Conservation (phyloP, 805 yeast genomes). For the Starmera pachycereana region DNA sequence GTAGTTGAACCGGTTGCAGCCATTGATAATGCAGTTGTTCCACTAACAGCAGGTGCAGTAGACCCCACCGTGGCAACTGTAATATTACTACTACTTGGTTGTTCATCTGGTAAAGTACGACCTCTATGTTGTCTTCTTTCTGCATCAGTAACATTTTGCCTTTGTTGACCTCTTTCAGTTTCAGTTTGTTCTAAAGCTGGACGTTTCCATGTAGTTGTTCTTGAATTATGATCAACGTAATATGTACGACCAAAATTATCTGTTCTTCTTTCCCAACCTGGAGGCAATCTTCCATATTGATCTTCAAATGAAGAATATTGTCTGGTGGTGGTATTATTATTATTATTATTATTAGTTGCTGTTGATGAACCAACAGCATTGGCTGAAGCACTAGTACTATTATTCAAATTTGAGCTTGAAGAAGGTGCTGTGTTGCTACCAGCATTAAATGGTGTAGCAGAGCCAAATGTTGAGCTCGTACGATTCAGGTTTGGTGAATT, state of each 20-base stretch:
- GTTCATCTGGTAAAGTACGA: slow-evolving; percentile 74
- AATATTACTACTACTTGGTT: slow-evolving; percentile 24
- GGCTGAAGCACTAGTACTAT: slow-evolving; percentile 11
- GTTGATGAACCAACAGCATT: slow-evolving; percentile 17
- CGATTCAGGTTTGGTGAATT: slow-evolving; percentile 8
- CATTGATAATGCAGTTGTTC: slow-evolving; percentile 55
- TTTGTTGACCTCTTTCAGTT: slow-evolving; percentile 45
- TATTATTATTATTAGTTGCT: slow-evolving; percentile 5
- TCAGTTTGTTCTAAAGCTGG: slow-evolving; percentile 81
- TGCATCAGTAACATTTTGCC: slow-evolving; percentile 65
- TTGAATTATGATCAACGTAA: slow-evolving; percentile 94
- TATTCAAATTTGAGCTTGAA: slow-evolving; percentile 8
- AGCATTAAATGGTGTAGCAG: slow-evolving; percentile 1
- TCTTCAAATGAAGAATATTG: slow-evolving; percentile 93
- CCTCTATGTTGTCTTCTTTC: slow-evolving; percentile 88
- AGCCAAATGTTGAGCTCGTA: slow-evolving; percentile 8
- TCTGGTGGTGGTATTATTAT: slow-evolving; percentile 30
- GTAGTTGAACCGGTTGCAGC: slow-evolving; percentile 77
- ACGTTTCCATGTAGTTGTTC: slow-evolving; percentile 98
- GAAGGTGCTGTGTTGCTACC: slow-evolving; percentile 15
- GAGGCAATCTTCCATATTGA: slow-evolving; percentile 91
- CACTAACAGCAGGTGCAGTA: slow-evolving; percentile 30
- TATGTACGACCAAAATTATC: slow-evolving; percentile 96
- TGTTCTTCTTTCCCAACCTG: slow-evolving; percentile 98
- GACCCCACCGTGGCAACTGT: slow-evolving; percentile 39